phyloP scores from a whole-genome alignment of 129 eudicot species.

The Kitagawia praeruptora region DNA sequence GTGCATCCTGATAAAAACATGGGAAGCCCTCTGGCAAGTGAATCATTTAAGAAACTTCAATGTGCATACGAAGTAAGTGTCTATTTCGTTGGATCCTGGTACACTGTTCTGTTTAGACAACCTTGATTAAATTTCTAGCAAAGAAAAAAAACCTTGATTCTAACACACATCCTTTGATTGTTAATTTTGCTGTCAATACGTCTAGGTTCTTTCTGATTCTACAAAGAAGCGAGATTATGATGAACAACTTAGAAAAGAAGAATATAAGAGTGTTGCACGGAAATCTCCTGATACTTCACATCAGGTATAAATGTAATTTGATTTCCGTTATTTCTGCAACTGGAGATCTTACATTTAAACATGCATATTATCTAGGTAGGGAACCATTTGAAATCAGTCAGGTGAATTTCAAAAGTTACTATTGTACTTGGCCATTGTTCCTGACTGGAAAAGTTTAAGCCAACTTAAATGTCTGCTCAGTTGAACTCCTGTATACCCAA shows the following conservation, averaged over 20 bases:
- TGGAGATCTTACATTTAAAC: neutral
- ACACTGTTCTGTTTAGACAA: neutral
- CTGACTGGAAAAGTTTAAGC: neutral
- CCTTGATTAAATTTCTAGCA: neutral
- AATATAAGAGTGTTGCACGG: constrained; percentile 50
- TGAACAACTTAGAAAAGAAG: constrained; percentile 85
- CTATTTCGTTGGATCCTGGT: neutral
- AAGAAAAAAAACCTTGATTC: no score
- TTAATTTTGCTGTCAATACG: neutral
- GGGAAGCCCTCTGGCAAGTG: constrained; percentile 97
- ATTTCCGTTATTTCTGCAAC: neutral
- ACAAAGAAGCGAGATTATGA: constrained; percentile 86
- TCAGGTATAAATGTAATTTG: constrained; percentile 43
- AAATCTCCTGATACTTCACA: constrained; percentile 69
- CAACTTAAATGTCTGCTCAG: neutral
- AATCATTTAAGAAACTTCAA: constrained; percentile 90
- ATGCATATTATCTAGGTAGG: neutral
- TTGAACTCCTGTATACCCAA: neutral
- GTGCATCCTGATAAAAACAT: constrained; percentile 98
- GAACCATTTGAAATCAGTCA: neutral
- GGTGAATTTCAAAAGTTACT: neutral
- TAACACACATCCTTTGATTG: neutral
- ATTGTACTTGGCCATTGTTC: neutral
- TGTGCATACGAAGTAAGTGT: constrained; percentile 83
- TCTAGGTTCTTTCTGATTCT: constrained; percentile 93